Percentiles rank a stretch among this genome's conserved stretches.
Conservation (phyloP, 1,284 basidiomycete genomes). For the Chondrostereum purpureum region DNA sequence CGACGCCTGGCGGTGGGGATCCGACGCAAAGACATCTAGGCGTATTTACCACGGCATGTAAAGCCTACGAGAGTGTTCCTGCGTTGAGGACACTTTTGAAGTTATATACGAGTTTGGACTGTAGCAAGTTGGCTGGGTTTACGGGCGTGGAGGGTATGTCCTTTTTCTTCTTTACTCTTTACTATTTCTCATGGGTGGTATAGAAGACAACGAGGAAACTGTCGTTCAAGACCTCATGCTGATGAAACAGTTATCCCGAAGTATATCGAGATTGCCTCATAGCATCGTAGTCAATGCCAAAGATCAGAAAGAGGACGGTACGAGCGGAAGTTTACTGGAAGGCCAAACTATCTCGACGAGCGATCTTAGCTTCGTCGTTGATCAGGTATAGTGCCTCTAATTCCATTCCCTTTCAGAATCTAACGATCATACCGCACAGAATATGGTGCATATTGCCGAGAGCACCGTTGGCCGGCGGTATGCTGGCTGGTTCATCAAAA, state of each 20-base stretch:
- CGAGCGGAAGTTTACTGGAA: constrained; percentile 65
- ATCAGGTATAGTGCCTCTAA: constrained; percentile 56
- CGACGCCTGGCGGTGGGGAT: constrained; percentile 39
- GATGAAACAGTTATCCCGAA: constrained; percentile 83
- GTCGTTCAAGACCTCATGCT: constrained; percentile 97
- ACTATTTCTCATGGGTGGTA: constrained; percentile 49
- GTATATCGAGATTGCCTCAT: constrained; percentile 48
- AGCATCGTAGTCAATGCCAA: not conserved
- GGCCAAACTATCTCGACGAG: constrained; percentile 86
- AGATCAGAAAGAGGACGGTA: constrained; percentile 21
- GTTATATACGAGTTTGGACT: constrained; percentile 90
- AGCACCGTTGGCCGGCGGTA: constrained; percentile 88
- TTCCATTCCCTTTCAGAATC: not conserved
- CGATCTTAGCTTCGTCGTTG: constrained; percentile 93
- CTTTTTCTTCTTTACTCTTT: not conserved
- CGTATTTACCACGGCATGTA: constrained; percentile 79
- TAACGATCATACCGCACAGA: constrained; percentile 36
- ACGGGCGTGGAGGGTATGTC: not conserved
- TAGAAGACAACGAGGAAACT: constrained; percentile 88
- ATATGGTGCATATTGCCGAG: constrained; percentile 95
- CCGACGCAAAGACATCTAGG: constrained; percentile 79
- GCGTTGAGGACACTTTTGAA: constrained; percentile 91
- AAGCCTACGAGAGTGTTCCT: constrained; percentile 72
- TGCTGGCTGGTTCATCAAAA: constrained; percentile 96
- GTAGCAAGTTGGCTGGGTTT: constrained; percentile 72